These are phyloP conservation scores for Leccinum broughii DNA, from an alignment of 768 basidiomycete genomes.

Conservation along the genomic window DNA sequence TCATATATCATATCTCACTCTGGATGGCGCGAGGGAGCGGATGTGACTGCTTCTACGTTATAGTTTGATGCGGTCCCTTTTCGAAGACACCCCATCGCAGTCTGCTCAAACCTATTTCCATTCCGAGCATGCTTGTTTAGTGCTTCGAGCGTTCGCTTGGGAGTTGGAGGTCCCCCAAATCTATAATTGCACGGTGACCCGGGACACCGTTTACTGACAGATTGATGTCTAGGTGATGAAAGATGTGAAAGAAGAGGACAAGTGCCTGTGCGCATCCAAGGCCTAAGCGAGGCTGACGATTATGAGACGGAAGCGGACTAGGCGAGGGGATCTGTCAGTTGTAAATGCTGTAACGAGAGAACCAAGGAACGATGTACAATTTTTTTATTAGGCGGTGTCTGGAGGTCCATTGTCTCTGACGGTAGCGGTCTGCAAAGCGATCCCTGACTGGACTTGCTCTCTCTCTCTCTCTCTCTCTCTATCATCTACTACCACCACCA, in stretches of 20 bases:
- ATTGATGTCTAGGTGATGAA: conserved; percentile 45
- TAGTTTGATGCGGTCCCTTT: conserved; percentile 38
- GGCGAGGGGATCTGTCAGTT: conserved; percentile 6
- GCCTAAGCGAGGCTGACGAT: conserved; percentile 19
- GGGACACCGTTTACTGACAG: conserved; percentile 28
- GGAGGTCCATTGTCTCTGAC: conserved; percentile 22
- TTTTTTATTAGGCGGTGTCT: conserved; percentile 31
- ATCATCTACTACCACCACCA: conserved; percentile 20
- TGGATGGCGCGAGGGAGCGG: conserved; percentile 7
- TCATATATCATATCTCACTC: conserved; percentile 8
- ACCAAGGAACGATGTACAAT: conserved; percentile 9
- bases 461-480: conserved; percentile 15
- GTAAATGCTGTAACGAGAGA: conserved; percentile 18
- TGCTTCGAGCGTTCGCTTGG: conserved; percentile 25
- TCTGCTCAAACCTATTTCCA: conserved; percentile 25
- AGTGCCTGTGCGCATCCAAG: conserved; percentile 40
- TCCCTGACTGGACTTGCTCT: conserved; percentile 12
- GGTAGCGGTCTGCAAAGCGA: conserved; percentile 13
- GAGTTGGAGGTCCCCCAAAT: conserved; percentile 22
- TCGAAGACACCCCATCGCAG: conserved; percentile 35
- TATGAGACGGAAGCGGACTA: conserved; percentile 6
- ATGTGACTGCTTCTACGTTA: conserved; percentile 26
- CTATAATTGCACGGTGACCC: conserved; percentile 28
- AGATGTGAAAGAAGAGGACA: conserved; percentile 50
- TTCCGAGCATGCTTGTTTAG: conserved; percentile 5